Evolutionary conservation across 495 filamentous ascomycete species (phyloP), one percentile per base, ranked within the genome.

Genomic region (Chaetomidium leptoderma): DNA sequence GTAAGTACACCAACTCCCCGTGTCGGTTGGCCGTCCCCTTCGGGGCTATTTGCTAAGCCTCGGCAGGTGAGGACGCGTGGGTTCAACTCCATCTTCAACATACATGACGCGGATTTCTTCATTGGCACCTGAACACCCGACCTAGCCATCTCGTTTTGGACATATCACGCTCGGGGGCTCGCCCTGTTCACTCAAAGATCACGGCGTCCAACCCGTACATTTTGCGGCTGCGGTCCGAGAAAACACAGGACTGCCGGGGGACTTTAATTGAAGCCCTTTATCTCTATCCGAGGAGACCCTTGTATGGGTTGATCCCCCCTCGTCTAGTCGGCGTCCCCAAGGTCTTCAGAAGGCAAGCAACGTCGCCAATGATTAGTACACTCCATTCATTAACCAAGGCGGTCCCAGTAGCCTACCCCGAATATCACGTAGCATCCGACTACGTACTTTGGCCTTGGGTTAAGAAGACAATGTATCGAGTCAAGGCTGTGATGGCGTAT

Each of bases 21-120:
- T 16, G 21, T n/a, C 21, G 3, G 11, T 51, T 47, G 39, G 26
- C 23, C 19, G 3, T 30, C 26, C 39, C 10, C 26, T 10, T 19
- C 6, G 16, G 44, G 13, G 14, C 44, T 6, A 30, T 47, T n/a
- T 30, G 26, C 53, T 66, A 30, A 62, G 10, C 23, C 3, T 33
- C 6, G 5, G 14, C 32, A 63, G 65, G 11, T 33, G 6, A 39
- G 57, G 8, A 29, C 53, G 10, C 49, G 61, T 13, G 66, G 68
- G 8, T 66, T 66, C 24, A 43, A 55, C 49, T 68, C 66, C 53
- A 66, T 68, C 53, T 68, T 68, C 24, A 65, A 68, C 51, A 54
- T 64, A 16, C 55, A 64, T 24, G 59, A 63, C 29, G 57, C 65
- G 2, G 65, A 65, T 36, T 65, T 62, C 14, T 68, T 70, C 37